phyloP scores from a whole-genome alignment of 495 filamentous ascomycete species.

The Neurospora sp. region DNA sequence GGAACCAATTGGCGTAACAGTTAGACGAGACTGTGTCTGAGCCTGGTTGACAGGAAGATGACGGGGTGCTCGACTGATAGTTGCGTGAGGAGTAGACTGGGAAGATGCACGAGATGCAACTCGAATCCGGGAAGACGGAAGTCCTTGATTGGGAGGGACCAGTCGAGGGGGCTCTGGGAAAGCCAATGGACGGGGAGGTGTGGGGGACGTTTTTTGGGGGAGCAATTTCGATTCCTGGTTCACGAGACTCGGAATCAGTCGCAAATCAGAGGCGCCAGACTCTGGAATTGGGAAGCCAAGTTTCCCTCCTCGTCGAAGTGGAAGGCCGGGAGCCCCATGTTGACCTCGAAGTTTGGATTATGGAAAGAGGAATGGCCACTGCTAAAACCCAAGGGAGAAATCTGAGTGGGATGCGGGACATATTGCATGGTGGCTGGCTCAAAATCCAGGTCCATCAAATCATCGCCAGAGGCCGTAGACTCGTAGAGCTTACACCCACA shows the following conservation, averaged over 20 bases:
- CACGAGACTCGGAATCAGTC: not conserved
- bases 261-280: slow-evolving; percentile 2
- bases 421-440: not conserved
- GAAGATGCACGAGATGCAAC: no score
- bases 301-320: slow-evolving; percentile 47
- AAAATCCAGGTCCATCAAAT: not conserved
- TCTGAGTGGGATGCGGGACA: not conserved
- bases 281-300: slow-evolving; percentile 14
- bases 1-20: not conserved
- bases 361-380: slow-evolving; percentile 20
- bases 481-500: not conserved
- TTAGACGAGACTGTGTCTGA: not conserved
- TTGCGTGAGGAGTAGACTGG: not conserved
- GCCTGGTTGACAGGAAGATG: not conserved
- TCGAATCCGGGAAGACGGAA: not conserved
- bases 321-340: slow-evolving; percentile 17
- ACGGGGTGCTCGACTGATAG: not conserved
- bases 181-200: not conserved
- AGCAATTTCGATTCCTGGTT: not conserved
- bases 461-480: not conserved
- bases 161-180: not conserved
- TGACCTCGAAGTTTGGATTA: slow-evolving; percentile 65
- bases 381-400: not conserved
- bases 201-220: not conserved
- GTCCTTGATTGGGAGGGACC: not conserved